phyloP scores from a whole-genome alignment of 768 basidiomycete genomes.

The Russula brevipes region DNA sequence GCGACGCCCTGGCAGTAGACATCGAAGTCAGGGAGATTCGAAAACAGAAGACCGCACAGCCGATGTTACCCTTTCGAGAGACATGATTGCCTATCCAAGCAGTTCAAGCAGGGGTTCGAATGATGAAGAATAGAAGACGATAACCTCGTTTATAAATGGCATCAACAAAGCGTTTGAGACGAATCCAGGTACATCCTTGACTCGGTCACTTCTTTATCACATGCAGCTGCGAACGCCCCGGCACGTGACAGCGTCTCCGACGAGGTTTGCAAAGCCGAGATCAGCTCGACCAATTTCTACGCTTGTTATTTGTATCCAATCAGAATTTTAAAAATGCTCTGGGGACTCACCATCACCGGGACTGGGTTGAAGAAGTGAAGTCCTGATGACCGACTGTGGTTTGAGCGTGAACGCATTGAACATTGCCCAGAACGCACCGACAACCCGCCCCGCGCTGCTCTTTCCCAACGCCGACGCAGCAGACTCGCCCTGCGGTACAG shows the following conservation, averaged over 20 bases:
- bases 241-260: constrained; percentile 69
- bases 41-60: neutral
- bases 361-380: constrained; percentile 97
- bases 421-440: constrained; percentile 48
- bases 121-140: neutral
- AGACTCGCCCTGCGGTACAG: constrained; percentile 52
- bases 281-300: constrained; percentile 89
- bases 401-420: neutral
- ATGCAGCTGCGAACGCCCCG: constrained; percentile 76
- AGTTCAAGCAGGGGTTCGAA: neutral
- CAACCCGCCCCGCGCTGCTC: constrained; percentile 65
- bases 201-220: constrained; percentile 90
- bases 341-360: constrained; percentile 76
- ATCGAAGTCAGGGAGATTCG: neutral
- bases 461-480: constrained; percentile 61
- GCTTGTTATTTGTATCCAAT: neutral
- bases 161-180: constrained; percentile 93
- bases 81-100: constrained; percentile 74
- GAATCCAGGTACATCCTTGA: constrained; percentile 92
- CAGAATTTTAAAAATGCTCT: neutral
- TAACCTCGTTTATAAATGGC: constrained; percentile 94
- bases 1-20: constrained; percentile 53
- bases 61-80: constrained; percentile 69
- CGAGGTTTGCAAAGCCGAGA: constrained; percentile 88
- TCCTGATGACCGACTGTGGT: constrained; percentile 43